Conservation (phyloP, 306 rosid genomes). For the Lathyrus sativus region DNA sequence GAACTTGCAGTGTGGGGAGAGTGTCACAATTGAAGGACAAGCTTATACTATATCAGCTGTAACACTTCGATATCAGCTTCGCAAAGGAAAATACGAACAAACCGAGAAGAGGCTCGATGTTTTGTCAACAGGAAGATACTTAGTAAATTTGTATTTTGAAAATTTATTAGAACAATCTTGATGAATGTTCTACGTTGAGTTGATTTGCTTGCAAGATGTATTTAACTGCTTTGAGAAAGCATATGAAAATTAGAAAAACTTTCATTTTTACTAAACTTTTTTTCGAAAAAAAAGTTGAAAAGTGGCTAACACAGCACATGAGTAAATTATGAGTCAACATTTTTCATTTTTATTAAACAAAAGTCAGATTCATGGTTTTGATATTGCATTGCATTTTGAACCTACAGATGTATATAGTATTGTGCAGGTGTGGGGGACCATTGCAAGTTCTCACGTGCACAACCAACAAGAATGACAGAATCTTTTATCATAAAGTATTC, state of each 20-base stretch:
- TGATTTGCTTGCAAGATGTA: slow-evolving; percentile 31
- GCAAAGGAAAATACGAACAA: slow-evolving; percentile 94
- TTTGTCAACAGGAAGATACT: slow-evolving; percentile 88
- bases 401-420: slow-evolving; percentile 11
- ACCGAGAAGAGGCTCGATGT: slow-evolving; percentile 92
- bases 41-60: slow-evolving; percentile 83
- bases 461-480: slow-evolving; percentile 24
- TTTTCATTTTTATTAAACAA: neutral
- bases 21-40: slow-evolving; percentile 65
- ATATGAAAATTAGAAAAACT: slow-evolving; percentile 1
- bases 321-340: neutral
- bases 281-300: neutral
- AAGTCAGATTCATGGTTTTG: slow-evolving; percentile 22
- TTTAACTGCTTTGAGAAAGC: neutral
- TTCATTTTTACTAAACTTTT: neutral
- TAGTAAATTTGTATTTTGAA: slow-evolving; percentile 76
- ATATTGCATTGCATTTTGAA: slow-evolving; percentile 3
- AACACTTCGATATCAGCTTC: slow-evolving; percentile 86
- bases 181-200: slow-evolving; percentile 34
- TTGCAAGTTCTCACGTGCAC: slow-evolving; percentile 40
- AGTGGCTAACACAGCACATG: neutral
- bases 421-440: slow-evolving; percentile 32
- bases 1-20: slow-evolving; percentile 53
- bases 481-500: slow-evolving; percentile 24
- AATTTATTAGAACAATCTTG: slow-evolving; percentile 80